Evolutionary conservation across 73 alveolate genomes (phyloP).

Genomic region (Symbiodinium pilosum): DNA sequence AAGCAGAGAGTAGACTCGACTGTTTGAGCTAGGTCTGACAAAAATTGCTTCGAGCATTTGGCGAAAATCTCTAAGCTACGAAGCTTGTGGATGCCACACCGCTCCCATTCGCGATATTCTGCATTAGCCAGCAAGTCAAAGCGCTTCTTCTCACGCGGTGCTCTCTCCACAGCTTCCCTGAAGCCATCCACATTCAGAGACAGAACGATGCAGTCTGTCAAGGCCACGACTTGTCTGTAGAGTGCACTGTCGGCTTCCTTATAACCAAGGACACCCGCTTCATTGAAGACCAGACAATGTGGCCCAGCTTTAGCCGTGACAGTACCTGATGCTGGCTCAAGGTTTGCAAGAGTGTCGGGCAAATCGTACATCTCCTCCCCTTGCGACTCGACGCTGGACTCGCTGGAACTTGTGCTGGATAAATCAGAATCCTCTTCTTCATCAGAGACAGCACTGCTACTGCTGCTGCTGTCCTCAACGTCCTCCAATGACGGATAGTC

Average conservation of each 20-base stretch:
- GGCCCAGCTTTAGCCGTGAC: constrained; percentile 84
- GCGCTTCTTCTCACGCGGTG: constrained; percentile 76
- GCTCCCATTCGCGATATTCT: constrained; percentile 42
- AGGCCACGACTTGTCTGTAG: background rate
- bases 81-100: constrained; percentile 81
- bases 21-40: constrained; percentile 31
- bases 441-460: background rate
- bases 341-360: constrained; percentile 66
- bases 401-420: background rate
- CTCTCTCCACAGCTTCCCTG: constrained; percentile 32
- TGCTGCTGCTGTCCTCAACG: background rate
- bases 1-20: constrained; percentile 38
- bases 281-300: constrained; percentile 48
- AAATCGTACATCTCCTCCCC: constrained; percentile 23
- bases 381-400: too few relatives aligned
- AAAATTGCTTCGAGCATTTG: constrained; percentile 77
- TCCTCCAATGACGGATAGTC: background rate
- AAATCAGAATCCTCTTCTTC: background rate
- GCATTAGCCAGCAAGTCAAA: constrained; percentile 38
- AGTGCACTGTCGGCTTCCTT: background rate
- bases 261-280: constrained; percentile 32
- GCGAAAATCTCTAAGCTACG: constrained; percentile 33
- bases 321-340: constrained; percentile 35
- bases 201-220: background rate
- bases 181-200: background rate